Conservation (phyloP, 768 basidiomycete species). For the Podaxis pistillaris region DNA sequence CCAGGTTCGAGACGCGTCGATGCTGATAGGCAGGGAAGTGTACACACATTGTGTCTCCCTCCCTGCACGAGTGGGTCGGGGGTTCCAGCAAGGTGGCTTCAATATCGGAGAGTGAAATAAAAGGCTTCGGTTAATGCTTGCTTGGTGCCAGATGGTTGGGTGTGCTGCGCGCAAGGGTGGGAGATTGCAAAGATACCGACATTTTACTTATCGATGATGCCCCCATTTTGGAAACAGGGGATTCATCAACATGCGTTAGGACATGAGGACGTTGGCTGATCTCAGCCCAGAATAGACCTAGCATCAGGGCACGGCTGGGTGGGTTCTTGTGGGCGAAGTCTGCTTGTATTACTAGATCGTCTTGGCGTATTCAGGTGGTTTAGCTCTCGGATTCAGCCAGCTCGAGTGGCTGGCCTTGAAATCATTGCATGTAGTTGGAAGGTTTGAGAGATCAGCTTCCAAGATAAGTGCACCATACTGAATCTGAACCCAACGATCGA, state of each 20-base stretch:
- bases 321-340: slow-evolving; percentile 7
- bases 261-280: slow-evolving; percentile 33
- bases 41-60: not conserved
- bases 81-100: not conserved
- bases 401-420: not conserved
- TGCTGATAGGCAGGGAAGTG: not conserved
- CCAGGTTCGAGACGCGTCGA: not conserved
- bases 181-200: not conserved
- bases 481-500: slow-evolving; percentile 15
- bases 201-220: slow-evolving; percentile 18
- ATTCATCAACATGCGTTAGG: slow-evolving; percentile 38
- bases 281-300: not conserved
- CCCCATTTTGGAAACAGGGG: slow-evolving; percentile 18
- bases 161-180: slow-evolving; percentile 5
- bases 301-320: not conserved
- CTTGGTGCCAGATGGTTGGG: not conserved
- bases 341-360: not conserved
- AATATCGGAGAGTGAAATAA: not conserved
- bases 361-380: not conserved
- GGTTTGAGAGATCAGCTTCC: slow-evolving; percentile 4
- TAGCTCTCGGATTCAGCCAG: not conserved
- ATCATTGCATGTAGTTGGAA: not conserved
- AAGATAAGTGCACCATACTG: slow-evolving; percentile 11
- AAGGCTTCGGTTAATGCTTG: not conserved
- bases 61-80: not conserved